phyloP scores from a whole-genome alignment of 2,329 filamentous ascomycete species.

The Botrytis hyacinthi region DNA sequence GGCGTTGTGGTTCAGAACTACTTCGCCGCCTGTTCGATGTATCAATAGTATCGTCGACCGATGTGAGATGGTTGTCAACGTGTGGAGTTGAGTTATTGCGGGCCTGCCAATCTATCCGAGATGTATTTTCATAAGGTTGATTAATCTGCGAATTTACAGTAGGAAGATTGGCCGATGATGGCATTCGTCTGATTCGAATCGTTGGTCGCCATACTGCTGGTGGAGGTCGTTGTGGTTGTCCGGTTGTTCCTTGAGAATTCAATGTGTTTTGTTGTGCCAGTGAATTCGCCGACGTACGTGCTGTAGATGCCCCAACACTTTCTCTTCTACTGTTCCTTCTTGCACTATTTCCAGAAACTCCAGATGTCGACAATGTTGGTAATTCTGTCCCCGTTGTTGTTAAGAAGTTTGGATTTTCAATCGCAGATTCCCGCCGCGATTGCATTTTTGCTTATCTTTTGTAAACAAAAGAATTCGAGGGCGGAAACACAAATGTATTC shows the following conservation, averaged over 20 bases:
- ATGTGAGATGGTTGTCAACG: constrained; percentile 6
- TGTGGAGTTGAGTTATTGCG: constrained; percentile 15
- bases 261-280: not conserved
- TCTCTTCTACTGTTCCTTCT: constrained; percentile 7
- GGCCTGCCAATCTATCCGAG: constrained; percentile 1
- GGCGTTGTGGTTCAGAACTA: constrained; percentile 22
- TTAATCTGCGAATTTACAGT: constrained; percentile 7
- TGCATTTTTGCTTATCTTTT: constrained; percentile 15
- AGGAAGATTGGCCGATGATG: constrained; percentile 17
- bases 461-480: not conserved
- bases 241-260: not conserved
- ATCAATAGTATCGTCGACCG: not conserved
- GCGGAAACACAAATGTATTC: not conserved
- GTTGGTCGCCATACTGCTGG: constrained; percentile 28
- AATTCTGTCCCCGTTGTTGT: constrained; percentile 8
- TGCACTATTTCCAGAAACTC: not conserved
- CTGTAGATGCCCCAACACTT: constrained; percentile 3
- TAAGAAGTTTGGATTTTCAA: constrained; percentile 12
- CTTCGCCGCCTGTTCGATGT: constrained; percentile 23
- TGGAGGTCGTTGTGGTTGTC: constrained; percentile 7
- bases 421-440: constrained; percentile 4
- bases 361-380: constrained; percentile 2
- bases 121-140: constrained; percentile 3
- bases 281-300: constrained; percentile 13
- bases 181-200: constrained; percentile 30